These are phyloP conservation scores for Benincasa hispida DNA, from an alignment of 306 rosid species.

Conservation along the genomic window DNA sequence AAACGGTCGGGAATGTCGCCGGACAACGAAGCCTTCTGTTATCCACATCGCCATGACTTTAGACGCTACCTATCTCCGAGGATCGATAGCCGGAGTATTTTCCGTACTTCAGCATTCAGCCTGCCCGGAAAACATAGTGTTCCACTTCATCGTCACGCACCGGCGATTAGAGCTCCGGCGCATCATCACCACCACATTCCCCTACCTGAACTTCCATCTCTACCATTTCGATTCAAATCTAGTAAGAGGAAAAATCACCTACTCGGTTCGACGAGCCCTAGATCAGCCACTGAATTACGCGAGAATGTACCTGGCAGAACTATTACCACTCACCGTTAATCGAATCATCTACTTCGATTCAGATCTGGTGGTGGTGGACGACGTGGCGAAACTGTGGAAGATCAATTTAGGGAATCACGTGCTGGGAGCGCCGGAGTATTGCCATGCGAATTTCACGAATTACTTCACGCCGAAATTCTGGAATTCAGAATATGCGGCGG, in stretches of 20 bases:
- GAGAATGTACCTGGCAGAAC: conserved; percentile 67
- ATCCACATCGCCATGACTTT: conserved; percentile 90
- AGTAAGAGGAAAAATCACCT: conserved; percentile 72
- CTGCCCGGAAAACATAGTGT: conserved; percentile 70
- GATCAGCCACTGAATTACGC: conserved; percentile 94
- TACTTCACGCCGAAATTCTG: conserved; percentile 73
- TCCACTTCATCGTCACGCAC: conserved; percentile 67
- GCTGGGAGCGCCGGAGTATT: conserved; percentile 81
- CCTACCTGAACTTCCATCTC: conserved; percentile 53
- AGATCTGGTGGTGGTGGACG: conserved; percentile 76
- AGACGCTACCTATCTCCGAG: conserved; percentile 74
- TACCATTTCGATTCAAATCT: conserved; percentile 64
- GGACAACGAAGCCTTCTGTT: conserved; percentile 20
- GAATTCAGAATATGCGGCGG: conserved; percentile 40
- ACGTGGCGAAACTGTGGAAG: conserved; percentile 75
- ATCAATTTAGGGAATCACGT: conserved; percentile 49
- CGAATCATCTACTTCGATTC: conserved; percentile 85
- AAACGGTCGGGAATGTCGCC: conserved; percentile 55
- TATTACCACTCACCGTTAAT: conserved; percentile 40
- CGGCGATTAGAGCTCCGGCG: conserved; percentile 51
- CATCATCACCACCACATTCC: conserved; percentile 52
- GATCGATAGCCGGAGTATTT: conserved; percentile 73
- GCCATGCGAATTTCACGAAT: conserved; percentile 80
- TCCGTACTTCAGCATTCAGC: conserved; percentile 83
- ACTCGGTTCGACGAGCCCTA: conserved; percentile 66